These are phyloP conservation scores for Roridomyces roridus DNA, from an alignment of 768 basidiomycete species.

Conservation along the genomic window DNA sequence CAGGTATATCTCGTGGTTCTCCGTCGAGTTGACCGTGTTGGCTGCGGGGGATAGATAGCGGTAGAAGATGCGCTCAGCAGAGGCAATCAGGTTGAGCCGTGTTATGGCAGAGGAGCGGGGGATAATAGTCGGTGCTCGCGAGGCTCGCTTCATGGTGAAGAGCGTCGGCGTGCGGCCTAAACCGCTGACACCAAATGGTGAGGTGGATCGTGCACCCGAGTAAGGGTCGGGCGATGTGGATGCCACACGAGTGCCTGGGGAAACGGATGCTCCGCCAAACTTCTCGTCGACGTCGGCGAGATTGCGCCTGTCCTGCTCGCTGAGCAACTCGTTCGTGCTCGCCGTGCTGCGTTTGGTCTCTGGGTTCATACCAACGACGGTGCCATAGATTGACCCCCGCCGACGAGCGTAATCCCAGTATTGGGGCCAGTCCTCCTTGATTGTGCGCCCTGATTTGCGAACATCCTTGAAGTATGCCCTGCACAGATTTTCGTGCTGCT, in stretches of 20 bases:
- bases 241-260: slow-evolving; percentile 50
- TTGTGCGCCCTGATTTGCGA: slow-evolving; percentile 89
- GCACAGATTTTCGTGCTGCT: slow-evolving; percentile 98
- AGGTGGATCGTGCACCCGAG: slow-evolving; percentile 64
- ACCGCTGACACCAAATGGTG: slow-evolving; percentile 70
- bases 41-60: slow-evolving; percentile 88
- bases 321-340: slow-evolving; percentile 76
- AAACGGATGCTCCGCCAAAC: slow-evolving; percentile 45
- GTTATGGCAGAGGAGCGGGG: slow-evolving; percentile 91
- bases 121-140: slow-evolving; percentile 92
- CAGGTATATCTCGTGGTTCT: slow-evolving; percentile 98
- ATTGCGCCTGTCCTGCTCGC: slow-evolving; percentile 74
- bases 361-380: slow-evolving; percentile 79
- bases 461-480: slow-evolving; percentile 99
- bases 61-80: slow-evolving; percentile 95
- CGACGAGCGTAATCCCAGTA: slow-evolving; percentile 95
- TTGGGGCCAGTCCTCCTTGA: slow-evolving; percentile 98
- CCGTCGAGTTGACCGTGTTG: slow-evolving; percentile 77
- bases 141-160: slow-evolving; percentile 78
- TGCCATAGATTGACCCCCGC: slow-evolving; percentile 92
- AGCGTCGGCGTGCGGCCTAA: slow-evolving; percentile 78
- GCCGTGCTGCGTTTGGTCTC: slow-evolving; percentile 81
- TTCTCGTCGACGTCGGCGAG: slow-evolving; percentile 59
- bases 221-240: slow-evolving; percentile 56
- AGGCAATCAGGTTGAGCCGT: slow-evolving; percentile 87